Conservation (phyloP, 768 basidiomycete genomes). For the Boletus speciosus region DNA sequence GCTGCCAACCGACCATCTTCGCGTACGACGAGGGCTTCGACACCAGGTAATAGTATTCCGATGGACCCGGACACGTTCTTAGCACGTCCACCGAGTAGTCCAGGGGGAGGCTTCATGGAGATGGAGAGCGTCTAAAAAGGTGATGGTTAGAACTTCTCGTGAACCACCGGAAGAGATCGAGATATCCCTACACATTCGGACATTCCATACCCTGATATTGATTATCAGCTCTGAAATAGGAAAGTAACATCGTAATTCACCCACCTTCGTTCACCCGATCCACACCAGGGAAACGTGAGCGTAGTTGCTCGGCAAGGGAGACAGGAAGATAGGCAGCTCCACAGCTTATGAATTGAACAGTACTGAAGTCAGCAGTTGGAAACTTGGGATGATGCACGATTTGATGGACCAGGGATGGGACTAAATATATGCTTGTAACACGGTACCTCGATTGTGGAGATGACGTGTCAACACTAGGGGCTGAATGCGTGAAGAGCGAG, state of each 20-base stretch:
- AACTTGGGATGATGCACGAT: slow-evolving; percentile 53
- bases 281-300: slow-evolving; percentile 34
- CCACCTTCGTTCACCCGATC: slow-evolving; percentile 45
- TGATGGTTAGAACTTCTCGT: neutral
- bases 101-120: slow-evolving; percentile 42
- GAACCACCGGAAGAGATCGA: neutral
- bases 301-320: slow-evolving; percentile 44
- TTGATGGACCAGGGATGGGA: slow-evolving; percentile 66
- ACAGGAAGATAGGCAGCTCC: slow-evolving; percentile 71
- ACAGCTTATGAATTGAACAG: slow-evolving; percentile 39
- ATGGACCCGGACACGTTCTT: slow-evolving; percentile 41
- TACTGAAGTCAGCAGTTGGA: slow-evolving; percentile 49
- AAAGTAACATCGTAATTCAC: slow-evolving; percentile 4
- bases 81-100: slow-evolving; percentile 42
- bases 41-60: slow-evolving; percentile 60
- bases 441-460: slow-evolving; percentile 42
- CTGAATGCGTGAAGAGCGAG: neutral
- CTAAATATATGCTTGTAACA: slow-evolving; percentile 45
- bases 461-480: neutral
- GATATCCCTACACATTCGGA: slow-evolving; percentile 55
- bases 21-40: slow-evolving; percentile 59
- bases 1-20: slow-evolving; percentile 56
- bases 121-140: slow-evolving; percentile 51
- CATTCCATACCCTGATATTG: slow-evolving; percentile 60
- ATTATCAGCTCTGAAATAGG: slow-evolving; percentile 2